Percentiles rank a stretch among this genome's conserved stretches.
These are phyloP conservation scores for Microascus cirrosus DNA, from an alignment of 2,329 filamentous ascomycete genomes.

Conservation along the genomic window DNA sequence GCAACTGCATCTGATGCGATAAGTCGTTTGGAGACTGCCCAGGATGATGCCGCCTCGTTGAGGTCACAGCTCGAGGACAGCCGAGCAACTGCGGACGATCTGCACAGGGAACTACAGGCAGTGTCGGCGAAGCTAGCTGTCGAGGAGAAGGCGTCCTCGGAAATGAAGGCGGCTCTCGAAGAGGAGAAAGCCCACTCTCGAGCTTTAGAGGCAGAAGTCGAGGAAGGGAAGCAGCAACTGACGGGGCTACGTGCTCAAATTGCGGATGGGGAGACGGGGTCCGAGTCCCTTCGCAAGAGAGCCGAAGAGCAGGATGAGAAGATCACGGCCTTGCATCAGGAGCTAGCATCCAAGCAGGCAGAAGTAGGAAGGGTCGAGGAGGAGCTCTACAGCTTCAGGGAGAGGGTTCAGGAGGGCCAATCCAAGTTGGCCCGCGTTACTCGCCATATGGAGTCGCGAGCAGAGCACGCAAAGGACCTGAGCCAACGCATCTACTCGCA, in stretches of 20 bases:
- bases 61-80: conserved; percentile 53
- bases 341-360: conserved; percentile 65
- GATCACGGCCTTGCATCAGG: conserved; percentile 54
- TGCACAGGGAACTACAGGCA: conserved; percentile 46
- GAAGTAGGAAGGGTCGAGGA: conserved; percentile 66
- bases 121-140: conserved; percentile 38
- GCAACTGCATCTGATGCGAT: conserved; percentile 46
- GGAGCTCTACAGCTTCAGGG: conserved; percentile 58
- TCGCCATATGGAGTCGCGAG: conserved; percentile 56
- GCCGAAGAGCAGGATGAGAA: conserved; percentile 67
- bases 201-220: conserved; percentile 45
- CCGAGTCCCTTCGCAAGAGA: conserved; percentile 63
- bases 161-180: conserved; percentile 40
- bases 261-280: conserved; percentile 73
- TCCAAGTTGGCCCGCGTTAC: conserved; percentile 37
- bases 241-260: conserved; percentile 58
- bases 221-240: conserved; percentile 59
- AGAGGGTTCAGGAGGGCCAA: conserved; percentile 47
- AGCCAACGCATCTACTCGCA: conserved; percentile 75
- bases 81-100: conserved; percentile 38
- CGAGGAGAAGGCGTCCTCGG: conserved; percentile 38
- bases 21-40: conserved; percentile 46
- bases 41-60: conserved; percentile 48
- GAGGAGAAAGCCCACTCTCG: conserved; percentile 41
- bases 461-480: conserved; percentile 66